A percentile compares a stretch with the other conserved stretches of the same genome.
Conservation (phyloP, 768 basidiomycete genomes). For the Pholiota microspora region DNA sequence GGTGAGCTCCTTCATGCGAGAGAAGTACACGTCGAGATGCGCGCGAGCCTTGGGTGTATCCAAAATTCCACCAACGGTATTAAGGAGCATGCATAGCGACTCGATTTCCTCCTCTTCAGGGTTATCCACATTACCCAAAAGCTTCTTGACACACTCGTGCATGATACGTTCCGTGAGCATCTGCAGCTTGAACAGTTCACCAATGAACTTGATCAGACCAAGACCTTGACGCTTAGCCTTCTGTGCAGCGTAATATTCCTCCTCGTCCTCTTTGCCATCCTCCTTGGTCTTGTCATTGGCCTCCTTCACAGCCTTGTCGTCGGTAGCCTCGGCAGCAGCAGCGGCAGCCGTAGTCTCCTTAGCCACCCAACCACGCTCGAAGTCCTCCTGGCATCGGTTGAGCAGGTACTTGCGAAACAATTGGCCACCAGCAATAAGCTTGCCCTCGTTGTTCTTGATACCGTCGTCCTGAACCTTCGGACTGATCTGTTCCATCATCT, state of each 20-base stretch:
- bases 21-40: slow-evolving; percentile 93
- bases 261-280: slow-evolving; percentile 52
- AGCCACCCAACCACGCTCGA: slow-evolving; percentile 92
- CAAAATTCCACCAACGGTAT: slow-evolving; percentile 82
- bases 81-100: slow-evolving; percentile 88
- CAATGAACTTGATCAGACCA: slow-evolving; percentile 96
- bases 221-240: slow-evolving; percentile 98
- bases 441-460: slow-evolving; percentile 77
- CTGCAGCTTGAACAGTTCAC: slow-evolving; percentile 97
- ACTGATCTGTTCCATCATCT: slow-evolving; percentile 94
- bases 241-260: slow-evolving; percentile 93
- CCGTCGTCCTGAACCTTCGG: slow-evolving; percentile 86
- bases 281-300: slow-evolving; percentile 67
- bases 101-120: slow-evolving; percentile 99
- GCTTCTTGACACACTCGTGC: slow-evolving; percentile 97
- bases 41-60: slow-evolving; percentile 80
- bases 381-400: slow-evolving; percentile 96
- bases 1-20: slow-evolving; percentile 80
- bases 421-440: slow-evolving; percentile 89
- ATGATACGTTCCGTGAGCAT: slow-evolving; percentile 98
- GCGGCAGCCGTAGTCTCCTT: slow-evolving; percentile 87
- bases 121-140: slow-evolving; percentile 88
- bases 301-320: slow-evolving; percentile 77
- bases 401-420: slow-evolving; percentile 97
- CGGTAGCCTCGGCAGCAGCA: slow-evolving; percentile 80